phyloP scores from a whole-genome alignment of 352 stramenopile species.

The Globisporangium emineosum region DNA sequence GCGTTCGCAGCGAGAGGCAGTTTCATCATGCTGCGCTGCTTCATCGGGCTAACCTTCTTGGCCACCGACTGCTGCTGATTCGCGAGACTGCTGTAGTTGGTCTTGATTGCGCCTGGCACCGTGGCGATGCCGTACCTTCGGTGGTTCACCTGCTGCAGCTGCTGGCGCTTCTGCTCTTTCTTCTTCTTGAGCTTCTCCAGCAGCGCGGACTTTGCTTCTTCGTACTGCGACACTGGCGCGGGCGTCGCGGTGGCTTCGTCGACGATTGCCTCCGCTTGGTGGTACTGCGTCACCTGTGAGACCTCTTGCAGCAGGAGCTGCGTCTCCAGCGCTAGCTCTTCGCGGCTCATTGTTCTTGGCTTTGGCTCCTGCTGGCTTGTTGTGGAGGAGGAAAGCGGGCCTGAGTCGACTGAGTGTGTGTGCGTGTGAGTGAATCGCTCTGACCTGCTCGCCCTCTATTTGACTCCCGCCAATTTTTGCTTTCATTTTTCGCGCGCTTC shows the following conservation, averaged over 20 bases:
- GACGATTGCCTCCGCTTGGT: slow-evolving; percentile 27
- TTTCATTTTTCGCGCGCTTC: not conserved
- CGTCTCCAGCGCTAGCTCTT: slow-evolving; percentile 71
- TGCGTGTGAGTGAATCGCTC: too few relatives aligned
- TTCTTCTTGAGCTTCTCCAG: slow-evolving; percentile 64
- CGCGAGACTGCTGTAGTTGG: not conserved
- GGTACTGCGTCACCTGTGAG: slow-evolving; percentile 47
- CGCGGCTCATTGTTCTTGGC: slow-evolving; percentile 27
- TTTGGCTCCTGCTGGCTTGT: not conserved
- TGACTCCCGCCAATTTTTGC: not conserved
- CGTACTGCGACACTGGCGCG: slow-evolving; percentile 38
- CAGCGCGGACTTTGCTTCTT: slow-evolving; percentile 51
- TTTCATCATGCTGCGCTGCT: slow-evolving; percentile 37
- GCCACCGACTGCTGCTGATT: slow-evolving; percentile 7
- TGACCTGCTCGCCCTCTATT: too few relatives aligned
- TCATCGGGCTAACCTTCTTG: slow-evolving; percentile 32
- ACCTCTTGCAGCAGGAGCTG: slow-evolving; percentile 78
- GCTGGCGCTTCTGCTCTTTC: slow-evolving; percentile 48
- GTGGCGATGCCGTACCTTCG: slow-evolving; percentile 37
- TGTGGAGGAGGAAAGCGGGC: not conserved
- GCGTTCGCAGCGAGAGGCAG: slow-evolving; percentile 45
- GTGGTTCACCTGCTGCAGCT: slow-evolving; percentile 49
- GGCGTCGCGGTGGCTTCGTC: slow-evolving; percentile 23
- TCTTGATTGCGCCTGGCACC: slow-evolving; percentile 1
- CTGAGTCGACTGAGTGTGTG: not conserved